These are phyloP conservation scores for Citrus trifoliata DNA, from an alignment of 345 rosid species.

Conservation along the genomic window DNA sequence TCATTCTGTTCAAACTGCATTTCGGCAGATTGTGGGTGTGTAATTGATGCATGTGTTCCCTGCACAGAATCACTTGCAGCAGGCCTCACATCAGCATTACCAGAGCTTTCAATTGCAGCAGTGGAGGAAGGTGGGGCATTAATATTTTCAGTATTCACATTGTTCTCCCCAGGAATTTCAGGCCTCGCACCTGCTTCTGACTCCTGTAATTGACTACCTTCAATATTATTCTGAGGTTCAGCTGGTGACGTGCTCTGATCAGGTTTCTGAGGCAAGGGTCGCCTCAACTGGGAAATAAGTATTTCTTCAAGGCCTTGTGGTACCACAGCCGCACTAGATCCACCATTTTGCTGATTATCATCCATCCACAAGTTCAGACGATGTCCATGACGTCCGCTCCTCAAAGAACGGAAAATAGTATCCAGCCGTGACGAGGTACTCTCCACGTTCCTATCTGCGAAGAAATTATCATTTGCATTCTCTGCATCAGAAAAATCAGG, in stretches of 20 bases:
- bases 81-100: conserved; percentile 42
- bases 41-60: conserved; percentile 31
- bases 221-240: conserved; percentile 51
- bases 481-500: conserved; percentile 25
- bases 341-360: conserved; percentile 74
- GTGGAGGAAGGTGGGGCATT: conserved; percentile 39
- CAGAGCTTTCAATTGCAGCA: conserved; percentile 40
- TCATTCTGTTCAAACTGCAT: conserved; percentile 95
- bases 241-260: conserved; percentile 43
- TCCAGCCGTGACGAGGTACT: conserved; percentile 57
- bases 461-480: conserved; percentile 41
- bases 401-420: conserved; percentile 77
- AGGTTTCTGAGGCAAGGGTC: conserved; percentile 59
- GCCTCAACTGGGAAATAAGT: conserved; percentile 84
- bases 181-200: conserved; percentile 39
- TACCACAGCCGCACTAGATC: conserved; percentile 64
- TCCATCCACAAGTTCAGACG: conserved; percentile 92
- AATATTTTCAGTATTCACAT: conserved; percentile 41
- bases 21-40: conserved; percentile 62
- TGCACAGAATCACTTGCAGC: conserved; percentile 41
- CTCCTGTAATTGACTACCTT: conserved; percentile 40
- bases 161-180: conserved; percentile 48
- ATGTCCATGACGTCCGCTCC: conserved; percentile 83
- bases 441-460: conserved; percentile 53
- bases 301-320: conserved; percentile 93